Evolutionary conservation across 306 rosid species (phyloP), one percentile per base, ranked within the genome.

Genomic region (Hippophae tibetana): DNA sequence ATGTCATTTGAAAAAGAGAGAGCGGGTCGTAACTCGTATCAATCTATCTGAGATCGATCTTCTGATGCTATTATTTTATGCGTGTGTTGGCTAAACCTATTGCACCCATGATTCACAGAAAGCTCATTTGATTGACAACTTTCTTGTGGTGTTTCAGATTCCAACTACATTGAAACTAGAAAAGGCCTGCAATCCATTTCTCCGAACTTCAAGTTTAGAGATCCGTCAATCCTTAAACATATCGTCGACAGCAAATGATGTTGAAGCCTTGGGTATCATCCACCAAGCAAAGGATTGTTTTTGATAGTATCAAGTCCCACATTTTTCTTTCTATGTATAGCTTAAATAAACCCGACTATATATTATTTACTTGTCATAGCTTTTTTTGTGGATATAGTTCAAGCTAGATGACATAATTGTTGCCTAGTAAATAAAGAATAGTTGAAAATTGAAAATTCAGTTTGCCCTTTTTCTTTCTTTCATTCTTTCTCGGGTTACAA

Each of bases 171-270:
- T 88, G 42, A 85, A 84, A 81, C 52, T 64, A 64, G 99, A 92
- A 75, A 88, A 88, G 77, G 74, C 89, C 44, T 92, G 99, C 79
- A 92, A 88, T 72, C 99, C 99, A 6, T 92, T 92, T 74, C 95
- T 92, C 71, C 99, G 99, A 25, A 70, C 79, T 8, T 63, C 75
- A 44, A 88, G 96, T 63, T 25, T 45, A 9, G 83, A 88, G 68
- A 88, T 92, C 57, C 87, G 96, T 47, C 84, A 47, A 53, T 76
- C 73, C 5, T 67, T 92, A 70, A 82, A 79, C 13, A 83, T 88
- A 65, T 70, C 85, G 0, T 66, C 48, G 50, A 51, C 89, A 6
- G 93, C 84, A 38, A 74, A 82, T 64, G 93, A 92, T 47, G 93
- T 86, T 11, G 85, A 75, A 67, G 86, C 83, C 45, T 75, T 92